phyloP scores from a whole-genome alignment of 2,329 filamentous ascomycete genomes.

The Cladorrhinum sp. region DNA sequence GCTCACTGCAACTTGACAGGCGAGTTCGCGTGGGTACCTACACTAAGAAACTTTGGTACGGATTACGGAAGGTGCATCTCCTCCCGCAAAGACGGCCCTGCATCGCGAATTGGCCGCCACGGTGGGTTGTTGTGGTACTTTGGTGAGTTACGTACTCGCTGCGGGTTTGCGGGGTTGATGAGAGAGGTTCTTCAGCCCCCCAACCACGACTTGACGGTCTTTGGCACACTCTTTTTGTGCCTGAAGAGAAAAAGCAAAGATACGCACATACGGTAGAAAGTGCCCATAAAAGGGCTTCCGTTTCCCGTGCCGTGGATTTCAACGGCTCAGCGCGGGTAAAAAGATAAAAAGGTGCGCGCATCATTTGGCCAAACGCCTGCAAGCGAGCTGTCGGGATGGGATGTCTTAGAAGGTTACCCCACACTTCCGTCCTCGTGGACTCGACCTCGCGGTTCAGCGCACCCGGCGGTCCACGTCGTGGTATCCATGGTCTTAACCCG shows the following conservation, averaged over 20 bases:
- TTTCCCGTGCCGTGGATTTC: neutral
- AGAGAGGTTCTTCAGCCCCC: neutral
- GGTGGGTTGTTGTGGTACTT: neutral
- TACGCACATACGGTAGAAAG: too few species aligned
- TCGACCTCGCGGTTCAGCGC: too few species aligned
- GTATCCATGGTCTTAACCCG: constrained; percentile 19
- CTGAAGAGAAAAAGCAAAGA: neutral
- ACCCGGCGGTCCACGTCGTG: too few species aligned
- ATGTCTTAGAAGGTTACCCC: constrained; percentile 23
- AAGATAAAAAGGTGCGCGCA: neutral
- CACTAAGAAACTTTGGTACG: neutral
- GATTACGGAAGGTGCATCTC: constrained; percentile 3
- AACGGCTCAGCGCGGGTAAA: constrained; percentile 17
- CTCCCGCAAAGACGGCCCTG: constrained; percentile 20
- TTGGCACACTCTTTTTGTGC: neutral
- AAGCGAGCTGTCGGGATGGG: constrained; percentile 8
- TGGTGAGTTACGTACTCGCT: neutral
- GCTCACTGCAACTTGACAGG: neutral
- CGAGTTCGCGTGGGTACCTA: neutral
- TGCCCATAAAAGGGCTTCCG: neutral
- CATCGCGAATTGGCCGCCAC: constrained; percentile 5
- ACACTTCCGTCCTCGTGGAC: constrained; percentile 21
- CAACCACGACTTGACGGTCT: neutral
- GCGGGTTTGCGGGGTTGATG: neutral
- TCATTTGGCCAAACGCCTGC: constrained; percentile 8